phyloP scores from a whole-genome alignment of 2,329 filamentous ascomycete genomes.

The Penicillium concentricum region DNA sequence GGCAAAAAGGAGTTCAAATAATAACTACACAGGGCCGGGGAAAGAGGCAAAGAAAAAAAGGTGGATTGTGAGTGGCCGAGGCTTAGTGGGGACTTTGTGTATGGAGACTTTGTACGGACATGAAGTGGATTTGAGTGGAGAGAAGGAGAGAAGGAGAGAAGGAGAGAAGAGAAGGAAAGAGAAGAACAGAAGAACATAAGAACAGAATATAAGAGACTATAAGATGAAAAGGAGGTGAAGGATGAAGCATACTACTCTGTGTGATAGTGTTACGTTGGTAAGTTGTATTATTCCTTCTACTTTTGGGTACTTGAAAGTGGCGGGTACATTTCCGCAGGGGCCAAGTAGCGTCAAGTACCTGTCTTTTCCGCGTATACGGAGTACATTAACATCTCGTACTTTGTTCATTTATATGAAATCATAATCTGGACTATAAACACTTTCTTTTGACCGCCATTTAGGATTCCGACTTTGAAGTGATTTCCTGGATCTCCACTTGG shows the following conservation, averaged over 20 bases:
- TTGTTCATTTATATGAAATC: too few species aligned
- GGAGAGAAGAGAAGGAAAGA: background rate
- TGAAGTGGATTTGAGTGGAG: too few species aligned
- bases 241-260: background rate
- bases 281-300: background rate
- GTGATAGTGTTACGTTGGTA: background rate
- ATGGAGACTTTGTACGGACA: too few species aligned
- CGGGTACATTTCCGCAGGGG: background rate
- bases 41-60: conserved; percentile 13
- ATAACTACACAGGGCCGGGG: conserved; percentile 13
- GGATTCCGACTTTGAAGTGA: background rate
- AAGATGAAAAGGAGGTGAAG: background rate
- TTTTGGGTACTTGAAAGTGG: background rate
- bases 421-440: background rate
- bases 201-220: background rate
- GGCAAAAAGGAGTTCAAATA: background rate
- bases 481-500: too few species aligned
- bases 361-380: too few species aligned
- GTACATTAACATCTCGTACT: too few species aligned
- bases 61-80: conserved; percentile 21
- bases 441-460: conserved; percentile 4
- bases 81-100: conserved; percentile 10
- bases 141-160: background rate
- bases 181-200: too few species aligned
- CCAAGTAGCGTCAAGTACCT: background rate